These are phyloP conservation scores for Pestalotiopsis sp. DNA, from an alignment of 2,329 filamentous ascomycete species.

Conservation along the genomic window DNA sequence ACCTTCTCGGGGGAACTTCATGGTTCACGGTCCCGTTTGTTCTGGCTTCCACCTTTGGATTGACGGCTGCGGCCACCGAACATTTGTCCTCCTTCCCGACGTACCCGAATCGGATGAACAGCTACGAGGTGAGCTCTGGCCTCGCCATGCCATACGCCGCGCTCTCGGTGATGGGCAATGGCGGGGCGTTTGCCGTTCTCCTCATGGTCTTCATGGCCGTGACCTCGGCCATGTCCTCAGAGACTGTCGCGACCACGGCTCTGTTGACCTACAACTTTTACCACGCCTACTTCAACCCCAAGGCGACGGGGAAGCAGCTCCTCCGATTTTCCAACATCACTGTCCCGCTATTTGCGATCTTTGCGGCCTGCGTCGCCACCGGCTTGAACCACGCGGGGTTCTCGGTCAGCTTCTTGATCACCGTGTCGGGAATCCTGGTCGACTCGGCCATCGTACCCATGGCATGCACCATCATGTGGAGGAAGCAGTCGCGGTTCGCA, in stretches of 20 bases:
- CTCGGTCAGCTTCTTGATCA: constrained; percentile 1
- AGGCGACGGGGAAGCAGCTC: constrained; percentile 4
- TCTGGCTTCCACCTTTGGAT: constrained; percentile 82
- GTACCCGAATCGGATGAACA: constrained; percentile 69
- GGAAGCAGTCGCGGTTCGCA: constrained; percentile 29
- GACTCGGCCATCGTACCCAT: background rate
- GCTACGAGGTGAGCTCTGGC: constrained; percentile 76
- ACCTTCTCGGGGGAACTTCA: constrained; percentile 57
- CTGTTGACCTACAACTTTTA: constrained; percentile 3
- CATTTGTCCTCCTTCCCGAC: constrained; percentile 70
- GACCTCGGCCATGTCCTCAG: constrained; percentile 1
- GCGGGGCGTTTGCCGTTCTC: background rate
- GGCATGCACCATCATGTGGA: constrained; percentile 5
- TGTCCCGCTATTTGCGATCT: background rate
- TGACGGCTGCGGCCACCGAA: constrained; percentile 78
- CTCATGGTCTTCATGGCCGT: constrained; percentile 12
- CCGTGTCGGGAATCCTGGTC: background rate
- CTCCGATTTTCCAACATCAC: background rate
- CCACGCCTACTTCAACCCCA: background rate
- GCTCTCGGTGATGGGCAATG: constrained; percentile 51
- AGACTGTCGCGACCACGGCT: constrained; percentile 3
- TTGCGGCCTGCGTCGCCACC: background rate
- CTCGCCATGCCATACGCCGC: constrained; percentile 85
- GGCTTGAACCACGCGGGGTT: constrained; percentile 7
- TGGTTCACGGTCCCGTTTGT: constrained; percentile 94